A percentile compares a stretch with the other conserved stretches of the same genome.
Evolutionary conservation across 176 grass and related monocot species (phyloP).

Genomic region (Secale cereale): DNA sequence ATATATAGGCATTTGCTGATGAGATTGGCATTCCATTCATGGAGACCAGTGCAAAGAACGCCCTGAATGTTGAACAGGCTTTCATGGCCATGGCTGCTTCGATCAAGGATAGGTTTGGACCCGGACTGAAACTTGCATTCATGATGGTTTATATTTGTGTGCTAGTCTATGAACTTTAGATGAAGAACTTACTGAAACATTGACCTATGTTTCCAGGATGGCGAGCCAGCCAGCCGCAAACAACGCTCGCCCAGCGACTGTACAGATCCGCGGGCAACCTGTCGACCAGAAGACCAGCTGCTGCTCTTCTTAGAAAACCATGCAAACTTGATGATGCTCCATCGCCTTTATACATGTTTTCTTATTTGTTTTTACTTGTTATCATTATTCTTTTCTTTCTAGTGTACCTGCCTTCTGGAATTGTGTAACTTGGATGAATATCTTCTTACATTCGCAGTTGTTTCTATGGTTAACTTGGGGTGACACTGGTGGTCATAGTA

Average conservation of each 20-base stretch:
- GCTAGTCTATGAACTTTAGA: neutral
- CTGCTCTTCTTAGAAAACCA: conserved; percentile 49
- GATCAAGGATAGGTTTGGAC: conserved; percentile 54
- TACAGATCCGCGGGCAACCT: conserved; percentile 62
- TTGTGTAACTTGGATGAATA: neutral
- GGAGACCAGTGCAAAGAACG: conserved; percentile 74
- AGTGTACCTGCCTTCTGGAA: neutral
- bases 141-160: neutral
- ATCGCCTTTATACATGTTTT: neutral
- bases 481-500: neutral
- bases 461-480: neutral
- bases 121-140: neutral
- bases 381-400: neutral
- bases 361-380: neutral
- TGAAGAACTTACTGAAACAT: neutral
- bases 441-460: neutral
- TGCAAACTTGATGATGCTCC: neutral
- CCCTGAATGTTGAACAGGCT: conserved; percentile 67
- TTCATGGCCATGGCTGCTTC: conserved; percentile 73
- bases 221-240: conserved; percentile 58
- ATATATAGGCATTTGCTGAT: conserved; percentile 52
- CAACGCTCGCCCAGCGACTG: conserved; percentile 34
- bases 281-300: conserved; percentile 49
- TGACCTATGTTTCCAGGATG: conserved; percentile 42
- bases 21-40: conserved; percentile 82